A percentile compares a stretch with the other conserved stretches of the same genome.
Evolutionary conservation across 2,329 filamentous ascomycete species (phyloP).

Genomic region (Acrocalymma vagum): DNA sequence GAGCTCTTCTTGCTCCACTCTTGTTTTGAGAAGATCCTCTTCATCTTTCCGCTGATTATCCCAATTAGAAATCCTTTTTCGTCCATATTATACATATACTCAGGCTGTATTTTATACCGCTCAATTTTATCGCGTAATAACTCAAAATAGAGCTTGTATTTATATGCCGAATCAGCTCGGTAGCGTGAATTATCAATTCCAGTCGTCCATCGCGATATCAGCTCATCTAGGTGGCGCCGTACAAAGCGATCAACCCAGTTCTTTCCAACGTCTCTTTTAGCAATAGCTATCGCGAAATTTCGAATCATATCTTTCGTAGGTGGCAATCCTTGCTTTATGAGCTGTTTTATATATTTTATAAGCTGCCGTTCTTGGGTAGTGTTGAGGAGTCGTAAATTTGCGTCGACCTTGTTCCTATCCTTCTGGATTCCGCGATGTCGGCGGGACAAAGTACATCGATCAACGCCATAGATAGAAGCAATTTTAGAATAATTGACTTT

Average conservation of each 20-base stretch:
- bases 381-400: slow-evolving; percentile 10
- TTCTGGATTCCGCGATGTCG: slow-evolving; percentile 3
- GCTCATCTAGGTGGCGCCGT: slow-evolving; percentile 8
- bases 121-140: slow-evolving; percentile 10
- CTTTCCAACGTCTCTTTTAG: slow-evolving; percentile 10
- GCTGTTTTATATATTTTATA: slow-evolving; percentile 23
- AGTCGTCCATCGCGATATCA: slow-evolving; percentile 20
- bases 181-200: slow-evolving; percentile 21
- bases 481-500: slow-evolving; percentile 6
- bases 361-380: slow-evolving; percentile 22
- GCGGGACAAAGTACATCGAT: slow-evolving; percentile 6
- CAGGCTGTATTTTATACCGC: slow-evolving; percentile 3
- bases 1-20: too few species aligned
- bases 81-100: slow-evolving; percentile 14
- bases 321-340: slow-evolving; percentile 17
- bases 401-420: too few species aligned
- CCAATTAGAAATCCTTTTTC: slow-evolving; percentile 13
- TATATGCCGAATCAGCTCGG: slow-evolving; percentile 22
- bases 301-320: slow-evolving; percentile 23
- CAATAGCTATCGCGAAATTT: slow-evolving; percentile 19
- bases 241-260: slow-evolving; percentile 25
- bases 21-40: slow-evolving; percentile 11
- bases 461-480: slow-evolving; percentile 9
- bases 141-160: slow-evolving; percentile 26
- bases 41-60: not conserved